Conservation (phyloP, 2,329 filamentous ascomycete genomes). For the Sarocladium kiliense region DNA sequence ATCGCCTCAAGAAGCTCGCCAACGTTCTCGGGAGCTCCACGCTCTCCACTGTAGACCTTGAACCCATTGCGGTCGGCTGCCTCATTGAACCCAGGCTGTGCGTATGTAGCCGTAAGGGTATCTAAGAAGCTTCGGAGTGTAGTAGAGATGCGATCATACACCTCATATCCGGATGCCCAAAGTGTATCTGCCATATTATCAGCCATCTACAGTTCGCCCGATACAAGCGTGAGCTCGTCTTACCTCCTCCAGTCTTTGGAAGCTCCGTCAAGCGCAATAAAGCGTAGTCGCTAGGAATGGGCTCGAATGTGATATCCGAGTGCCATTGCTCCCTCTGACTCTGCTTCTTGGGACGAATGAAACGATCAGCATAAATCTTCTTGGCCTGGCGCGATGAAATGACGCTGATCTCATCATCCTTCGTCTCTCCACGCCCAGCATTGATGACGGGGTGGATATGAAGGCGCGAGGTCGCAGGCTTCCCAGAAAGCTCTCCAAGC, state of each 20-base stretch:
- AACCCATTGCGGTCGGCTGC: constrained; percentile 39
- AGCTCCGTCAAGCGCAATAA: constrained; percentile 48
- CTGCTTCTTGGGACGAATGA: not conserved
- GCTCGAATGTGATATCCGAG: constrained; percentile 62
- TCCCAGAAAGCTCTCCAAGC: constrained; percentile 53
- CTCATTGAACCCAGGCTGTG: constrained; percentile 43
- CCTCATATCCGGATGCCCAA: constrained; percentile 63
- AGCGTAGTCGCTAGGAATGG: constrained; percentile 58
- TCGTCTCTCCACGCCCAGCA: constrained; percentile 43
- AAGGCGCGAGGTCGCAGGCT: constrained; percentile 48
- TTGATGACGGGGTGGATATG: constrained; percentile 58
- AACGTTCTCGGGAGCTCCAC: constrained; percentile 46
- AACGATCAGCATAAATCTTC: constrained; percentile 38
- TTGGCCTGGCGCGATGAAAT: constrained; percentile 54
- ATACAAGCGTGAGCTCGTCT: too few species aligned
- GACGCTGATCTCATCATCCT: constrained; percentile 57
- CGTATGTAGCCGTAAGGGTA: constrained; percentile 48
- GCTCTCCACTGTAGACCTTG: constrained; percentile 36
- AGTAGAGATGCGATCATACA: constrained; percentile 58
- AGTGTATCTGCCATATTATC: constrained; percentile 42
- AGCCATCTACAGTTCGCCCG: not conserved
- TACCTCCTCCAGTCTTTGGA: constrained; percentile 48
- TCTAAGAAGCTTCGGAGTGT: constrained; percentile 55
- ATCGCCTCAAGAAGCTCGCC: constrained; percentile 41
- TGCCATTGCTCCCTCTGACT: constrained; percentile 47